Percentiles rank a stretch among this genome's conserved stretches.
Conservation (phyloP, 2,329 filamentous ascomycete genomes). For the Coniella lustricola region DNA sequence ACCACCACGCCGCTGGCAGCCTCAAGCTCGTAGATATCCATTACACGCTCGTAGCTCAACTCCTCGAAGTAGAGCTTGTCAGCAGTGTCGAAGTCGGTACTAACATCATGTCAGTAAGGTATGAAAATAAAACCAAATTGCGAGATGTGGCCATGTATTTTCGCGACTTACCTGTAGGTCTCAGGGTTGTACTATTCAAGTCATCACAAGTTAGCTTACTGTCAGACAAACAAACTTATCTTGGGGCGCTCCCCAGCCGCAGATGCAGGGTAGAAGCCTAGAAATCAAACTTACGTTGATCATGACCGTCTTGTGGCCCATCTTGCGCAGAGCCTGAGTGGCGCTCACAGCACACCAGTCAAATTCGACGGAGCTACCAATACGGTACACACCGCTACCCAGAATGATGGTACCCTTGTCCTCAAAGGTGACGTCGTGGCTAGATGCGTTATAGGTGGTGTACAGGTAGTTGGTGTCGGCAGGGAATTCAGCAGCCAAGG, state of each 20-base stretch:
- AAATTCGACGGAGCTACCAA: constrained; percentile 95
- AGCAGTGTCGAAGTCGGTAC: constrained; percentile 80
- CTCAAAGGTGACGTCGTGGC: constrained; percentile 89
- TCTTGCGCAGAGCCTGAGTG: constrained; percentile 70
- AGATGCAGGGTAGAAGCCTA: not conserved
- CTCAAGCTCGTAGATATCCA: constrained; percentile 98
- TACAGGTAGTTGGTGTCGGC: constrained; percentile 94
- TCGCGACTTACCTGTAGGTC: constrained; percentile 46
- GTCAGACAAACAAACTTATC: not conserved
- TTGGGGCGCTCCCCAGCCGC: not conserved
- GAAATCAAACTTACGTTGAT: constrained; percentile 59
- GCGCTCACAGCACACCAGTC: constrained; percentile 97
- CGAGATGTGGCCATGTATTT: too few species aligned
- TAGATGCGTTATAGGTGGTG: constrained; percentile 93
- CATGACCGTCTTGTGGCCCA: constrained; percentile 97
- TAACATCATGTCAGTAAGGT: not conserved
- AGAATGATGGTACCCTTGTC: constrained; percentile 86
- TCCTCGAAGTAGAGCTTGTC: constrained; percentile 97
- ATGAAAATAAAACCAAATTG: not conserved
- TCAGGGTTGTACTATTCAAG: constrained; percentile 64
- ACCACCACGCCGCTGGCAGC: constrained; percentile 80
- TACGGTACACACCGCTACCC: constrained; percentile 93
- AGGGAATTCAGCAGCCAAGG: constrained; percentile 91
- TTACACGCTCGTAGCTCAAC: constrained; percentile 90
- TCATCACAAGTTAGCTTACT: not conserved